Evolutionary conservation across 2,329 filamentous ascomycete species (phyloP), one percentile per base, ranked within the genome.

Genomic region (Aspergillus terreus): DNA sequence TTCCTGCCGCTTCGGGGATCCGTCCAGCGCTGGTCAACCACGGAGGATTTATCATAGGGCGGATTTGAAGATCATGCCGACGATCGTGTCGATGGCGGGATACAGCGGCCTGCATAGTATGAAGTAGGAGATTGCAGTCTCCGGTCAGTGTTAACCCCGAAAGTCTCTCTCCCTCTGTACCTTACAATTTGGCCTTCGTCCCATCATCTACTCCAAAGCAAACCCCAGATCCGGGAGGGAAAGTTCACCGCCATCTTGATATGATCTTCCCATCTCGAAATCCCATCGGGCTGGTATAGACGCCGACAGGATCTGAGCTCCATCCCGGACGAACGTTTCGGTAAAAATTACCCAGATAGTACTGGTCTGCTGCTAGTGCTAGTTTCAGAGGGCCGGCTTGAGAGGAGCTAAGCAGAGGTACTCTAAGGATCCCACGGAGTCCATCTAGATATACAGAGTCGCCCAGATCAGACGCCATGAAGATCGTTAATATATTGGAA

Each of bases 371-470:
- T 53, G 44, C 49, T 52, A 49, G 47, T 42, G 35, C 41, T 50
- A 33, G 59, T 60, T 60, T 64, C 57, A 63, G 55, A 62, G 56
- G 56, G 60, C 55, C 60, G 61, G 59, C 27, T 30, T 30, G 27
- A 30, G 27, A 30, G 27, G 27, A 9, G 27, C 27, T 7, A 30
- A 30, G 7, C 27, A 30, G 23, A 23, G 23, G 4, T 23, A 23
- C 5, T 23, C 23, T 23, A 6, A 23, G 23, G 23, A 6, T 23
- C 19, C 19, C 19, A 19, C 19, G 19, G 19, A 19, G 19, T 23
- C 27, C 7, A 2, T 3, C 27, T 30, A 30, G 6, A 30, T 11
- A 10, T 11, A 30, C 27, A 30, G 9, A 11, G 27, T 30, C 9
- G 27, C 27, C 10, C 27, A 9, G 27, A 30, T 30, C 27, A 9